Evolutionary conservation across 148 eudicot genomes (phyloP).

Genomic region (Vaccinium corymbosum): DNA sequence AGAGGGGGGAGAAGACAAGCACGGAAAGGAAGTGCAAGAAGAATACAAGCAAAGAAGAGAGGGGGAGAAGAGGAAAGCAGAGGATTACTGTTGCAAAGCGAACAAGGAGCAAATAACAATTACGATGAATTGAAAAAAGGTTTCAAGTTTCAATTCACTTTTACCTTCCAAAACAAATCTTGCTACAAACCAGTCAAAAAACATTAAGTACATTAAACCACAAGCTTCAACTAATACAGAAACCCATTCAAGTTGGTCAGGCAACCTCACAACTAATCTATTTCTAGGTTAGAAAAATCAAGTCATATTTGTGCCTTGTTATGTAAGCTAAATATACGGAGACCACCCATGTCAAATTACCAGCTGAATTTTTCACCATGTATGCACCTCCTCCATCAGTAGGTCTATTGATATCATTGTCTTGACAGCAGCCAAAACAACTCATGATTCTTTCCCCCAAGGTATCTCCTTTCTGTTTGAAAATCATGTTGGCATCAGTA

Average conservation of each 20-base stretch:
- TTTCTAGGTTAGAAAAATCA: neutral
- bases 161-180: neutral
- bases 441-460: slow-evolving; percentile 3
- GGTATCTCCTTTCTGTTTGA: slow-evolving; percentile 12
- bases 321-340: neutral
- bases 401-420: slow-evolving; percentile 16
- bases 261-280: neutral
- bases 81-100: neutral
- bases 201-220: neutral
- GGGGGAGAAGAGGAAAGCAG: neutral
- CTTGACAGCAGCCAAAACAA: slow-evolving; percentile 18
- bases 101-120: too few relatives aligned
- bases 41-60: neutral
- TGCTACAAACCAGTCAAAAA: slow-evolving; percentile 1
- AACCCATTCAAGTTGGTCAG: slow-evolving; percentile 3
- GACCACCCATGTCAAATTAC: neutral
- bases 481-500: neutral
- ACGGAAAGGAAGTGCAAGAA: too few relatives aligned
- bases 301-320: neutral
- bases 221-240: neutral
- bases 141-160: neutral
- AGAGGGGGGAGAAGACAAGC: neutral
- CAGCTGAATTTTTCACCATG: slow-evolving; percentile 14
- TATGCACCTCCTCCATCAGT: slow-evolving; percentile 15
- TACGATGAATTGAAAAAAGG: neutral